Conservation (phyloP, 2,329 filamentous ascomycete species). For the Bretziella fagacearum region DNA sequence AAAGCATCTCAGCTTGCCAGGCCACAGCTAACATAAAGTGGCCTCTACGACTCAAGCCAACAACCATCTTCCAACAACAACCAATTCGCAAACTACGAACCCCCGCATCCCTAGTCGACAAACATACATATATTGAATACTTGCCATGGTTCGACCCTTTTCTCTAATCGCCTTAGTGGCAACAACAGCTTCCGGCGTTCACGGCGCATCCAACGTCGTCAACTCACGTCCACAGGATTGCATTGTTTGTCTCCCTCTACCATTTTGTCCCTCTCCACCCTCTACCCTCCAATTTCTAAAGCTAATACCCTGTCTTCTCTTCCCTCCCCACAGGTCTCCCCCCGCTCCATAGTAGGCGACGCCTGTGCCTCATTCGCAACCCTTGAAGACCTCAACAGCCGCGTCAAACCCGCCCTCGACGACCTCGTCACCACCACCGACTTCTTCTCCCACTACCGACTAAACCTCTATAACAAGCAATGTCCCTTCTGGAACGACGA, state of each 20-base stretch:
- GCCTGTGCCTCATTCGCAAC: constrained; percentile 87
- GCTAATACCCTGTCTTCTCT: constrained; percentile 19
- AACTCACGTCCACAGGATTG: constrained; percentile 5
- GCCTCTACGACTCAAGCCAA: background rate
- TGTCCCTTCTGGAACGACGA: constrained; percentile 96
- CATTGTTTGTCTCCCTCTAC: constrained; percentile 6
- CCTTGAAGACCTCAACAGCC: constrained; percentile 67
- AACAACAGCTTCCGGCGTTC: constrained; percentile 2
- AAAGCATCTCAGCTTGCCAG: background rate
- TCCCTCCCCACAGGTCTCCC: constrained; percentile 51
- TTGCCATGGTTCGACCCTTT: background rate
- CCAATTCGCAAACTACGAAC: background rate
- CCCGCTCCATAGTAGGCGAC: constrained; percentile 76
- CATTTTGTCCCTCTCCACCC: constrained; percentile 6
- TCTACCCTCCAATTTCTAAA: background rate
- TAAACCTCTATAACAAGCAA: constrained; percentile 85
- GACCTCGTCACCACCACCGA: constrained; percentile 76
- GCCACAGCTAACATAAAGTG: background rate
- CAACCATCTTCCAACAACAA: background rate
- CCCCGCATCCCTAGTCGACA: background rate
- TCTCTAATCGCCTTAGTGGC: background rate
- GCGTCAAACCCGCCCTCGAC: constrained; percentile 58
- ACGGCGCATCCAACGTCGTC: background rate
- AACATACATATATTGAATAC: background rate
- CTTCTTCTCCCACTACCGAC: constrained; percentile 93